Conservation (phyloP, 352 stramenopile genomes). For the Pythium sp. region DNA sequence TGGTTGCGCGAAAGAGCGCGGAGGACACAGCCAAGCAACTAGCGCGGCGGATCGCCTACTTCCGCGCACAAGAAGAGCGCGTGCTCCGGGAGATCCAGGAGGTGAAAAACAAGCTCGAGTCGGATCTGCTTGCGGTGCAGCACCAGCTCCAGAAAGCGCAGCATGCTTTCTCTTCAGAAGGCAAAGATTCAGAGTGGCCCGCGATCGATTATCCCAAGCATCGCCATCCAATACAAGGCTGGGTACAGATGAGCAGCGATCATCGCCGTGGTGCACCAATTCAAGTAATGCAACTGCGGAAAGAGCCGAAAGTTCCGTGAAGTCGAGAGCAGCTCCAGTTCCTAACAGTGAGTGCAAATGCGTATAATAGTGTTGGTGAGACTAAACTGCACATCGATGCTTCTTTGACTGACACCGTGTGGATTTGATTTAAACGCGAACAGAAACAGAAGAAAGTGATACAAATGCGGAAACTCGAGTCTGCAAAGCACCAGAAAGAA, state of each 20-base stretch:
- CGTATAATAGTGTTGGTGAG: not conserved
- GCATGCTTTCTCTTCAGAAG: not conserved
- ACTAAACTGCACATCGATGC: not conserved
- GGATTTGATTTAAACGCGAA: not conserved
- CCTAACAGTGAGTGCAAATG: conserved; percentile 27
- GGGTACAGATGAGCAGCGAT: not conserved
- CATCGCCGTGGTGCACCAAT: not conserved
- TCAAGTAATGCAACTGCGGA: conserved; percentile 2
- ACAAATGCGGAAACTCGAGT: conserved; percentile 41
- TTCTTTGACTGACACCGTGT: not conserved
- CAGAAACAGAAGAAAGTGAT: conserved; percentile 54
- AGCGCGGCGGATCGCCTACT: conserved; percentile 47
- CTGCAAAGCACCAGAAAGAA: conserved; percentile 53
- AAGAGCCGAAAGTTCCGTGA: conserved; percentile 21
- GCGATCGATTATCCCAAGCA: not conserved
- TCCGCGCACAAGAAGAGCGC: conserved; percentile 49
- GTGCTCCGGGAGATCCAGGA: conserved; percentile 48
- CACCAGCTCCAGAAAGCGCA: not conserved
- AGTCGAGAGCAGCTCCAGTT: conserved; percentile 54
- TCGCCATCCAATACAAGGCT: not conserved
- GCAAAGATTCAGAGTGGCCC: not conserved
- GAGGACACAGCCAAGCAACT: conserved; percentile 51
- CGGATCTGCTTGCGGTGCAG: conserved; percentile 5
- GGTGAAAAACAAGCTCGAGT: conserved; percentile 44
- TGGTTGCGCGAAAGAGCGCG: conserved; percentile 48